phyloP scores from a whole-genome alignment of 2,329 filamentous ascomycete species.

The Bisporella sp. region DNA sequence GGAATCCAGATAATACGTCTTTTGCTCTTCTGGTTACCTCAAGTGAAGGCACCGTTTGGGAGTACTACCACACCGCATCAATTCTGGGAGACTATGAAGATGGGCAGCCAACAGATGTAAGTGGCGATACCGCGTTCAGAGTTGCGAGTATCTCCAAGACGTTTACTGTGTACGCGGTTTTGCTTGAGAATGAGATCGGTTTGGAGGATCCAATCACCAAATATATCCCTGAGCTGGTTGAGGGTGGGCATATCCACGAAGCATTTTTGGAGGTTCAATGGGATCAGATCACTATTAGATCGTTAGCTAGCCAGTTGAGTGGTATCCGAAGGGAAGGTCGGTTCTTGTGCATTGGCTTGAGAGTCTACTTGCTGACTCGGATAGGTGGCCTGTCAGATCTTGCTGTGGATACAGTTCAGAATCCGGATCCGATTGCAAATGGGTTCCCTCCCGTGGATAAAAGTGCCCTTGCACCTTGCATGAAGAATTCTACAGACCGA shows the following conservation, averaged over 20 bases:
- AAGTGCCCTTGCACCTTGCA: neutral
- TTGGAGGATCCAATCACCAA: neutral
- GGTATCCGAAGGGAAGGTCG: neutral
- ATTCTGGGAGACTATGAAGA: neutral
- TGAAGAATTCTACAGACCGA: neutral
- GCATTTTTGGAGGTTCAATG: neutral
- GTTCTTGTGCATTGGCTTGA: neutral
- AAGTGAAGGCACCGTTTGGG: neutral
- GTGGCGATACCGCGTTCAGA: neutral
- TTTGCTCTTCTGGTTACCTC: neutral
- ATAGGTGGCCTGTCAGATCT: neutral
- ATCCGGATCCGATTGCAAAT: neutral
- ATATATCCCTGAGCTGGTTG: neutral
- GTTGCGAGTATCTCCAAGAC: neutral
- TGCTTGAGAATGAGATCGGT: neutral
- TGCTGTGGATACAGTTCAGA: neutral
- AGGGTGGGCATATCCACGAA: neutral
- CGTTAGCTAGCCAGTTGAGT: neutral
- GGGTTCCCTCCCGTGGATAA: neutral
- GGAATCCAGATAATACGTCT: neutral
- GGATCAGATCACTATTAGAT: neutral
- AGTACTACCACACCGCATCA: neutral
- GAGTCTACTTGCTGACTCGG: neutral
- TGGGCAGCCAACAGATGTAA: neutral
- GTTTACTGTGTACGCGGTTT: neutral